Evolutionary conservation across 768 basidiomycete species (phyloP).

Genomic region (Suillus weaverae): DNA sequence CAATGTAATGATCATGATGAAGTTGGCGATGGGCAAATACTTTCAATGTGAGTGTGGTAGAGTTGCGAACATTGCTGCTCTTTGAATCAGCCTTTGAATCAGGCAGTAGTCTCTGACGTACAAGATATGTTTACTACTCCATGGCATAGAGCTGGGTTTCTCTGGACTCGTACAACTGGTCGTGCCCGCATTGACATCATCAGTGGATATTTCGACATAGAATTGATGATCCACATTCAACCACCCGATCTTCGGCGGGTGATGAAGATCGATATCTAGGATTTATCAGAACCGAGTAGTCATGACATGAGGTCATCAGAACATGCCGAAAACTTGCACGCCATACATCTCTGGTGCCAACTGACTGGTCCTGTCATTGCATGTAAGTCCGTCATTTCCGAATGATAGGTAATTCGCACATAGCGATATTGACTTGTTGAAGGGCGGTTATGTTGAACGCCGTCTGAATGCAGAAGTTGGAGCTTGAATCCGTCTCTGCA

Average conservation of each 20-base stretch:
- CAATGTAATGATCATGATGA: slow-evolving; percentile 3
- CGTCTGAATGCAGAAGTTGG: not conserved
- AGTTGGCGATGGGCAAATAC: slow-evolving; percentile 8
- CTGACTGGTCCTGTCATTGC: not conserved
- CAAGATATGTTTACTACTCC: not conserved
- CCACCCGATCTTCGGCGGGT: slow-evolving; percentile 8
- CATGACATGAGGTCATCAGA: not conserved
- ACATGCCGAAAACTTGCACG: not conserved
- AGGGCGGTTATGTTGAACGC: not conserved
- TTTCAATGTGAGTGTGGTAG: slow-evolving; percentile 1
- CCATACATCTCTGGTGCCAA: not conserved
- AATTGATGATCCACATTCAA: slow-evolving; percentile 5
- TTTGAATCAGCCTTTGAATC: slow-evolving; percentile 1
- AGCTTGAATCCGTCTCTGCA: not conserved
- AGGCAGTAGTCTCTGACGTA: not conserved
- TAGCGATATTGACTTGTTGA: not conserved
- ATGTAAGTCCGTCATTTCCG: not conserved
- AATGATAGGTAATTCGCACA: not conserved
- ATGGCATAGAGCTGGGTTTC: slow-evolving; percentile 1
- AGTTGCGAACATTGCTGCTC: slow-evolving; percentile 2
- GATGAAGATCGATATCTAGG: slow-evolving; percentile 2
- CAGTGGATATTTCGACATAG: slow-evolving; percentile 1
- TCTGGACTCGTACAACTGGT: not conserved
- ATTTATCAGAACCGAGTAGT: not conserved
- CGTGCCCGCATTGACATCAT: not conserved